These are phyloP conservation scores for Nicotiana sylvestris DNA, from an alignment of 257 asterid species.

Conservation along the genomic window DNA sequence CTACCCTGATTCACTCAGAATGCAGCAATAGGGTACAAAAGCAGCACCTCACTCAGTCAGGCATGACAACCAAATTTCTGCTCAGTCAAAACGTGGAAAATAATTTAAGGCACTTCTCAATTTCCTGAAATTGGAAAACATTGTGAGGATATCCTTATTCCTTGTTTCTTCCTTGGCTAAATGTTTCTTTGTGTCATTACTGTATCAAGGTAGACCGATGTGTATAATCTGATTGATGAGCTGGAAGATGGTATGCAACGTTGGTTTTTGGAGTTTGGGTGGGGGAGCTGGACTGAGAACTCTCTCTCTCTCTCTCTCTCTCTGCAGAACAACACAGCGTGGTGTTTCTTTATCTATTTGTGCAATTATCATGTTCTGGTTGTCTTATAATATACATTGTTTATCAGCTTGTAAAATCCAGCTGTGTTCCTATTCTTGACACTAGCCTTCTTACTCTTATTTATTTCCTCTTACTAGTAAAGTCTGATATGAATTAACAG, in stretches of 20 bases:
- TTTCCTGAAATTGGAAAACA: background rate
- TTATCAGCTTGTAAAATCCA: background rate
- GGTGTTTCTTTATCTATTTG: background rate
- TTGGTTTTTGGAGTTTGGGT: background rate
- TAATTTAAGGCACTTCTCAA: background rate
- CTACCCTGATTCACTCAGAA: background rate
- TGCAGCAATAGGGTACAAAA: background rate
- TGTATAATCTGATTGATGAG: slow-evolving; percentile 7
- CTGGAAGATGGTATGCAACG: background rate
- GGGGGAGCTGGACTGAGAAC: background rate
- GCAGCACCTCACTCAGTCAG: background rate
- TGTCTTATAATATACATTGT: background rate
- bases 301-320: background rate
- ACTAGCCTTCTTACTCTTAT: background rate
- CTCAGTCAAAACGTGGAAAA: slow-evolving; percentile 2
- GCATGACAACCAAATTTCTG: slow-evolving; percentile 9
- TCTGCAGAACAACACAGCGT: background rate
- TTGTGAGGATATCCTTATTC: background rate
- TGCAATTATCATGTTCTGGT: background rate
- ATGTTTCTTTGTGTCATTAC: background rate
- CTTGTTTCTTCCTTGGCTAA: background rate
- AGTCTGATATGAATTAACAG: slow-evolving; percentile 42
- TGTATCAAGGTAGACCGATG: background rate
- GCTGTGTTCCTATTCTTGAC: background rate
- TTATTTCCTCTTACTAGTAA: slow-evolving; percentile 14